phyloP scores from a whole-genome alignment of 768 basidiomycete species.

The Rhizopogon salebrosus region DNA sequence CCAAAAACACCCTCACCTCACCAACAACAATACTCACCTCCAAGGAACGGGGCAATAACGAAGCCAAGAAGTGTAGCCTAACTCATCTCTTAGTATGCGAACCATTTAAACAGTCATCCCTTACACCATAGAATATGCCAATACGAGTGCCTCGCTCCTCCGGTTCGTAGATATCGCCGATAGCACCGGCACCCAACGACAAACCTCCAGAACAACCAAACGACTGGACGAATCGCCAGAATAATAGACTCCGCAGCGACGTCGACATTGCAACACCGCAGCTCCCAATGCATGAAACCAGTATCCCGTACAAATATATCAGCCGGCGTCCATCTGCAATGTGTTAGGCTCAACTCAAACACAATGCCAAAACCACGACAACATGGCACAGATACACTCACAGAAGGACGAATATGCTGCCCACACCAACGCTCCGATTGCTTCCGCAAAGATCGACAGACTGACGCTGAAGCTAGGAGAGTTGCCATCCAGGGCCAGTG shows the following conservation, averaged over 20 bases:
- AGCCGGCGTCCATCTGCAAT: slow-evolving; percentile 57
- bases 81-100: neutral
- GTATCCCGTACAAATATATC: slow-evolving; percentile 55
- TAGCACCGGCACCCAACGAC: slow-evolving; percentile 54
- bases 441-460: slow-evolving; percentile 40
- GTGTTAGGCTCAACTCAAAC: too few species aligned
- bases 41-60: slow-evolving; percentile 54
- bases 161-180: too few species aligned
- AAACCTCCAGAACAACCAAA: slow-evolving; percentile 54
- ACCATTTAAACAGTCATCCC: slow-evolving; percentile 10
- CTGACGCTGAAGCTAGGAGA: slow-evolving; percentile 43
- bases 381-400: slow-evolving; percentile 21
- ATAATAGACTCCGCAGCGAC: too few species aligned
- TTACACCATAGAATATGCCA: slow-evolving; percentile 53
- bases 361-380: too few species aligned
- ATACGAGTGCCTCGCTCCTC: slow-evolving; percentile 57
- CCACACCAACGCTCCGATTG: slow-evolving; percentile 46
- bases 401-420: slow-evolving; percentile 49
- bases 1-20: too few species aligned
- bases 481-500: neutral
- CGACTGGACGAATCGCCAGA: slow-evolving; percentile 62
- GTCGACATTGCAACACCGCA: slow-evolving; percentile 50
- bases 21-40: slow-evolving; percentile 43
- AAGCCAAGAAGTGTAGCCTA: slow-evolving; percentile 52
- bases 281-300: slow-evolving; percentile 53